These are phyloP conservation scores for Mortierella claussenii DNA, from an alignment of 192 early-diverging fungal genomes.

Conservation along the genomic window DNA sequence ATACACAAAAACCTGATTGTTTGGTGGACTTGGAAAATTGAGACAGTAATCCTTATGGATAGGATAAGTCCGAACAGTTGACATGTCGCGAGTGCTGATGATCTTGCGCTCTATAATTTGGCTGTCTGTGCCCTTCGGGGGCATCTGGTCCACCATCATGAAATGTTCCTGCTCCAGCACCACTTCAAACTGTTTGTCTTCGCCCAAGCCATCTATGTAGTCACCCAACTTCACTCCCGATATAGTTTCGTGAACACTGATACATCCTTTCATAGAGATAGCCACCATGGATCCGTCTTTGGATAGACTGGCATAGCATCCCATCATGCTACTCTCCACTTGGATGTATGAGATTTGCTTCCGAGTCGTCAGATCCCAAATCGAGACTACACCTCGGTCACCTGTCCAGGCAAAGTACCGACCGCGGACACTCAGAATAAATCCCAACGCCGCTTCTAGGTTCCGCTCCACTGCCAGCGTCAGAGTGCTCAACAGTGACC, in stretches of 20 bases:
- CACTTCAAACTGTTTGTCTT: not conserved
- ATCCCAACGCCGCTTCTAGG: not conserved
- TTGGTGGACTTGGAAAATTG: not conserved
- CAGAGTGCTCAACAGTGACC: not conserved
- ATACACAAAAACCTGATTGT: not conserved
- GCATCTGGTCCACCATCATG: not conserved
- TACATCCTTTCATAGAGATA: not conserved
- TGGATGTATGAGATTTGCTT: not conserved
- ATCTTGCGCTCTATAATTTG: not conserved
- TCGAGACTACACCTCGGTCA: not conserved
- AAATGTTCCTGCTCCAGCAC: not conserved
- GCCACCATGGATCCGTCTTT: slow-evolving; percentile 4
- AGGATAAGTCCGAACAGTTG: not conserved
- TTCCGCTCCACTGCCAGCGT: not conserved
- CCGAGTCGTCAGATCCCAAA: slow-evolving; percentile 4
- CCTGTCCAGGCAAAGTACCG: slow-evolving; percentile 11
- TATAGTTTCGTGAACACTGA: not conserved
- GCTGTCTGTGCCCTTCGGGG: not conserved
- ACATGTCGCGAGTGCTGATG: not conserved
- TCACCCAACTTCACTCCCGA: not conserved
- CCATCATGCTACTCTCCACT: not conserved
- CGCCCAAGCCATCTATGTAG: too few relatives aligned
- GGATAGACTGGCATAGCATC: not conserved
- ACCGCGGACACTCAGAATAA: not conserved
- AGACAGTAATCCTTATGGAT: not conserved